A percentile compares a stretch with the other conserved stretches of the same genome.
phyloP scores from a whole-genome alignment of 495 filamentous ascomycete genomes.

The Penicillium waksmanii region DNA sequence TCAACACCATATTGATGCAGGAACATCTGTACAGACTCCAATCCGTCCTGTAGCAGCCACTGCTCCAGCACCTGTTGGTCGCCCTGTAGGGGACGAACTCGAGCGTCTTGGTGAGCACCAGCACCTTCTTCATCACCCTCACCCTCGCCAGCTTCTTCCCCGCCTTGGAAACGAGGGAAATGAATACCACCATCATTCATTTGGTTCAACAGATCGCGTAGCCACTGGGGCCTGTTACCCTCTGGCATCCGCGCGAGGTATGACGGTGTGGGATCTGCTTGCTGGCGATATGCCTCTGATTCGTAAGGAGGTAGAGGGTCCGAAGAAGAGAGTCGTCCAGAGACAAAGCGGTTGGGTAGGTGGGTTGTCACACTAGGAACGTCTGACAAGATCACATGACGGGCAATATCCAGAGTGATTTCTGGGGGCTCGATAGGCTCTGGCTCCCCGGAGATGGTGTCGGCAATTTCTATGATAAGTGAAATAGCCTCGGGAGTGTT shows the following conservation, averaged over 20 bases:
- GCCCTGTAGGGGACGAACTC: conserved; percentile 28
- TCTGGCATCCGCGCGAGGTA: conserved; percentile 41
- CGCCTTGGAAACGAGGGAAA: conserved; percentile 28
- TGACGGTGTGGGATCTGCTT: conserved; percentile 43
- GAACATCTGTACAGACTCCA: conserved; percentile 41
- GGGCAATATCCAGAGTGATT: conserved; percentile 68
- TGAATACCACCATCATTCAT: conserved; percentile 36
- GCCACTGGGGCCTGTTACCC: conserved; percentile 42
- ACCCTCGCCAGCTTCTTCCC: conserved; percentile 20
- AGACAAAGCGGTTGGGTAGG: conserved; percentile 45
- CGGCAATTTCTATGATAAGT: conserved; percentile 73
- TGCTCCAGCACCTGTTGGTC: conserved; percentile 40
- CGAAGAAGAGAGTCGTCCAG: conserved; percentile 46
- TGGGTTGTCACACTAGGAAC: conserved; percentile 55
- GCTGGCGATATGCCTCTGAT: conserved; percentile 45
- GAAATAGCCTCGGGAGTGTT: conserved; percentile 73
- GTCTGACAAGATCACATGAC: conserved; percentile 80
- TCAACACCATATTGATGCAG: conserved; percentile 48
- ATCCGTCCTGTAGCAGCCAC: conserved; percentile 42
- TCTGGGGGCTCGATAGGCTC: conserved; percentile 45
- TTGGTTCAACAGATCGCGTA: conserved; percentile 47
- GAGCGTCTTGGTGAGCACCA: conserved; percentile 1
- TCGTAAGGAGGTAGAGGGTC: conserved; percentile 52
- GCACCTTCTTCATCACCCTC: conserved; percentile 5
- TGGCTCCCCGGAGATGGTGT: conserved; percentile 48